Evolutionary conservation across 1,284 basidiomycete species (phyloP).

Genomic region (Heliocybe sulcata): DNA sequence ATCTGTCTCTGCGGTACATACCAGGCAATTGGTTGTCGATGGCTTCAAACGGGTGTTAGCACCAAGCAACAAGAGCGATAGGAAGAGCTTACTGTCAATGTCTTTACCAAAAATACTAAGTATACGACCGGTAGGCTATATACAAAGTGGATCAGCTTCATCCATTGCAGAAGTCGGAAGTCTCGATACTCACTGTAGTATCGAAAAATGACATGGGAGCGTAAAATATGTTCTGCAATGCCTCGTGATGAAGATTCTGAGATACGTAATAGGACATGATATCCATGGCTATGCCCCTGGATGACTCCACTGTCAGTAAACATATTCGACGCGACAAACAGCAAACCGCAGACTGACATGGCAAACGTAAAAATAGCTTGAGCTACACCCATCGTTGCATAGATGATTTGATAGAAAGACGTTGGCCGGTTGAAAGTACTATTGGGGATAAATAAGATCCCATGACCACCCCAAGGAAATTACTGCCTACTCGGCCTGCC

Average conservation of each 20-base stretch:
- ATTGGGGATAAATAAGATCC: neutral
- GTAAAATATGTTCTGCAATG: conserved; percentile 52
- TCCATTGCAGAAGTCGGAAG: neutral
- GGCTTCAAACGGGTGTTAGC: conserved; percentile 22
- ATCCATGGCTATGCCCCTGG: conserved; percentile 49
- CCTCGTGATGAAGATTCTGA: conserved; percentile 47
- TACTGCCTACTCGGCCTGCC: conserved; percentile 52
- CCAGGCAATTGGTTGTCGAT: conserved; percentile 56
- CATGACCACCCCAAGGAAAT: neutral
- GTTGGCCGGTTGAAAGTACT: conserved; percentile 42
- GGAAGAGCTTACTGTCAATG: conserved; percentile 39
- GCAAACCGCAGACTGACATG: conserved; percentile 37
- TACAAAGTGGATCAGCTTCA: neutral
- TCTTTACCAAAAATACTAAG: conserved; percentile 61
- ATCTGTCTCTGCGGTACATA: conserved; percentile 21
- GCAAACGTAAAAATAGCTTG: conserved; percentile 62
- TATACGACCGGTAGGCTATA: conserved; percentile 55
- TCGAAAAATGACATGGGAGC: conserved; percentile 71
- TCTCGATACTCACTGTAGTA: conserved; percentile 38
- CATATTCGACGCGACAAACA: too few relatives aligned
- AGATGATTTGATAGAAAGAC: conserved; percentile 67
- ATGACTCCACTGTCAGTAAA: conserved; percentile 9
- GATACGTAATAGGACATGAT: conserved; percentile 52
- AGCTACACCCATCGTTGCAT: conserved; percentile 54
- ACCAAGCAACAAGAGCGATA: neutral